Percentiles rank a stretch among this genome's conserved stretches.
Conservation (phyloP, 139 green algal species). For the Spirogloea muscicola region DNA sequence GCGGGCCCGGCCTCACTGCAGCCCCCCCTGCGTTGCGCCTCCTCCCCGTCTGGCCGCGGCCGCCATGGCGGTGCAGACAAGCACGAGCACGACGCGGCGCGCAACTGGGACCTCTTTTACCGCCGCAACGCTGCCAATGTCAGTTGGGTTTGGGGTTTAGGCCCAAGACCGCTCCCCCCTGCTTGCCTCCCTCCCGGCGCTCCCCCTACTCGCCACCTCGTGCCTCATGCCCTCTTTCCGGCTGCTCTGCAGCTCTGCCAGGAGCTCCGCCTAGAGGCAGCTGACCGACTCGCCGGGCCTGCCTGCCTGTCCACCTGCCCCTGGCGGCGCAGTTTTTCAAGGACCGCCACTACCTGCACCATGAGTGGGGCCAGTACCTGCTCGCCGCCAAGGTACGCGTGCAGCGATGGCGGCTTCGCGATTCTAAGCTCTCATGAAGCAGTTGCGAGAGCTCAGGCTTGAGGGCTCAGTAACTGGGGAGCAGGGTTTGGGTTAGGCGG, state of each 20-base stretch:
- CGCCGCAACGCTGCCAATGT: slow-evolving; percentile 23
- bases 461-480: too few species aligned
- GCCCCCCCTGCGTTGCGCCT: background rate
- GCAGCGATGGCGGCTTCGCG: too few species aligned
- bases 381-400: background rate
- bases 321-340: slow-evolving; percentile 42
- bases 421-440: too few species aligned
- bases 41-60: background rate
- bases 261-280: too few species aligned
- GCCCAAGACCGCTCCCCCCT: too few species aligned
- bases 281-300: too few species aligned
- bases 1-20: background rate
- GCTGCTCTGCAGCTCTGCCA: too few species aligned
- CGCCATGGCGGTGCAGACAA: background rate
- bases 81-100: slow-evolving; percentile 16
- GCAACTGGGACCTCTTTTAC: slow-evolving; percentile 33
- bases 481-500: too few species aligned
- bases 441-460: too few species aligned
- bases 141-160: too few species aligned
- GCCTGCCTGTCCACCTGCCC: too few species aligned
- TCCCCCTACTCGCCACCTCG: background rate
- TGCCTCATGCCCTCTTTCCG: too few species aligned
- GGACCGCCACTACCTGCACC: slow-evolving; percentile 36
- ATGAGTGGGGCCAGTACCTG: slow-evolving; percentile 27
- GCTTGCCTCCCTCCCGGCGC: background rate